Base-by-base conservation (phyloP, 805 yeast genomes). In the Pichia cephalocereana region DNA sequence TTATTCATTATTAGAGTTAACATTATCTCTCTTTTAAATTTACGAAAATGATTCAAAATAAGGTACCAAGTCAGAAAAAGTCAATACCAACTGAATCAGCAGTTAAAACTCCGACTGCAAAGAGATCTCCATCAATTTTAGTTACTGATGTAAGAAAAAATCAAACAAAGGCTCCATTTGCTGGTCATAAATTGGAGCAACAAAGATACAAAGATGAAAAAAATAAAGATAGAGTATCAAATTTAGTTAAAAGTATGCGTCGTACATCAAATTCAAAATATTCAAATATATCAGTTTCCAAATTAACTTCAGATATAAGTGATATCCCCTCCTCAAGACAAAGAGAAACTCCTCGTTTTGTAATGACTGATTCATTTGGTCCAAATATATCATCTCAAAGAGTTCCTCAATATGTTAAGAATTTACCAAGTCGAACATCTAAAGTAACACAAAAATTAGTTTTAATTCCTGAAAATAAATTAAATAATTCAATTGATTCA, bases 41-140 rank as follows among this genome's bases (percentile, higher is more conserved):
- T 5, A 23, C 26, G 5, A 6, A 1, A 8, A 34, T 34, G 37
- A 12, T 34, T 12, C 41, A 40, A 5, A 23, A 28, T n/a, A 14
- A 28, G 10, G 41, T n/a, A 8, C 19, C 41, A 14, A 40, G 4
- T n/a, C 41, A 40, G 32, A 40, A 42, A 42, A 32, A 14, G 15
- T 18, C 15, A 6, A 7, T 9, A 15, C 8, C 26, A 8, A 15
- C 32, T 11, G 38, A 18, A 6, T 17, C 19, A 9, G 6, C 26
- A 5, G 37, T 18, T 6, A 38, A 44, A 27, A 28, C 52, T 8
- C 41, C 62, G 4, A 81, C 86, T 7, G 87, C 96, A 14, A 86
- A 86, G 57, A 69, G 97, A 57, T 86, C 96, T 31, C 97, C 98
- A 11, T 86, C 96, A 2, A 90, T 90, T 59, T 72, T 90, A 49